Evolutionary conservation across 106 monocot genomes (phyloP), one percentile per base, ranked within the genome.

Genomic region (Agapanthus africanus): DNA sequence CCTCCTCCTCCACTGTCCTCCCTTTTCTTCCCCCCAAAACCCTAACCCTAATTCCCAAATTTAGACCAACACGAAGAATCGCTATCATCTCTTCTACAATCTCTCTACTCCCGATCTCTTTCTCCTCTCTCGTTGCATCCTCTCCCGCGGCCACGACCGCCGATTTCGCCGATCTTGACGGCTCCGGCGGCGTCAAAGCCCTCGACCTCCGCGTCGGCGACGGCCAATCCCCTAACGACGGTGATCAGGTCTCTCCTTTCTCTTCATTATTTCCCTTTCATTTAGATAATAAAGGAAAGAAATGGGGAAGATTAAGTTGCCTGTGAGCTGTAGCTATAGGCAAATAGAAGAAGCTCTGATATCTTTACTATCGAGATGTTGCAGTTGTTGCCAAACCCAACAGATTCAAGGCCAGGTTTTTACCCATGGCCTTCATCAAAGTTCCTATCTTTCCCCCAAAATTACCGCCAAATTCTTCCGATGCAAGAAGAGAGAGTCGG

Each of bases 341-440:
- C 56, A 57, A 64, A 1, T 64, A 33, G 88, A 84, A 54, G 66
- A 84, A 11, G 63, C 28, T 18, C 57, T 85, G 26, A 39, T 75
- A 19, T 70, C 71, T 65, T 71, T 82, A 7, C 52, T 89, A 27
- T 46, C 79, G 31, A 47, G 37, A 71, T 89, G 82, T 36, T 65
- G 54, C 0, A 51, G 4, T 14, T 37, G 11, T 13, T 40, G 21
- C 1, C 74, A 76, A 2, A 72, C 85, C 65, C 71, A 37, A 54
- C 85, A 82, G 44, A 68, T 85, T 44, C 82, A 79, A 38, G 70
- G 76, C 14, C 84, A 75, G 19, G 46, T 70, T 65, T 26, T 82
- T 69, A n/a, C 61, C 59, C 60, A 64, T 27, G 88, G 88, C 38
- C 68, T 88, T 79, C 79, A 71, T 15, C 59, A 60, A 30, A 68